Base-by-base conservation (phyloP, 2,329 filamentous ascomycete genomes). In the Aspergillus sp. region DNA sequence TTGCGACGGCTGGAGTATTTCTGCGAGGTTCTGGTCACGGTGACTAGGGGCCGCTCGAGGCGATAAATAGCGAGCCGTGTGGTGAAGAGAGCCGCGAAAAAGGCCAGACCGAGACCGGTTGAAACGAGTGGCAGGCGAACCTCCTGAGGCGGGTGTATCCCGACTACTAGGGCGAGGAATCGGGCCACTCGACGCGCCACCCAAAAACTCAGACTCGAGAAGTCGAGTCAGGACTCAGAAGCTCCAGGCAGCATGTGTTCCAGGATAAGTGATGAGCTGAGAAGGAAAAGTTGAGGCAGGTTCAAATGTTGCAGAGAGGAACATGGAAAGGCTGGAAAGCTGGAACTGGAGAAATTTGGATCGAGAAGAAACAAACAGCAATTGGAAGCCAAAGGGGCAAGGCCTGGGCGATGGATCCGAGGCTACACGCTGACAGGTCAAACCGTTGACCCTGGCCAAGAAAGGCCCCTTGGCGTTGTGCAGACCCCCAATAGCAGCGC, bases 401-500 rank as follows among this genome's bases (percentile, higher is more conserved):
- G 27, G 43, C 46, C 24, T 23, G 7, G 27, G 17, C 39, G 48
- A 23, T 50, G 49, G 19, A 23, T 43, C 31, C 24, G 21, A 50
- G 35, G 33, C 33, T 46, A 53, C 57, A 57, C 57, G 59, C 59
- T 62, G 52, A 60, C 57, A 58, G 59, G 53, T 12, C 35, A 37
- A n/a, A 6, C 35, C 35, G 12, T 37, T 37, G 48, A 31, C 27
- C 27, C 27, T 31, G 27, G 27, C 27, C 27, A 31, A 31, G 58
- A 57, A 53, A 53, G 54, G 24, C 24, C 40, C 57, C 57, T 58
- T 59, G 61, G 56, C 27, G 27, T 12, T 11, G 27, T 9, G 9
- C 27, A 31, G 27, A 8, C 9, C 60, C 56, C 51, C 58, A 56
- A 57, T 59, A 49, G 8, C 15, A n/a, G 3, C 55, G 50, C 50